Base-by-base conservation (phyloP, 768 basidiomycete genomes). In the Amanita polypyramis region DNA sequence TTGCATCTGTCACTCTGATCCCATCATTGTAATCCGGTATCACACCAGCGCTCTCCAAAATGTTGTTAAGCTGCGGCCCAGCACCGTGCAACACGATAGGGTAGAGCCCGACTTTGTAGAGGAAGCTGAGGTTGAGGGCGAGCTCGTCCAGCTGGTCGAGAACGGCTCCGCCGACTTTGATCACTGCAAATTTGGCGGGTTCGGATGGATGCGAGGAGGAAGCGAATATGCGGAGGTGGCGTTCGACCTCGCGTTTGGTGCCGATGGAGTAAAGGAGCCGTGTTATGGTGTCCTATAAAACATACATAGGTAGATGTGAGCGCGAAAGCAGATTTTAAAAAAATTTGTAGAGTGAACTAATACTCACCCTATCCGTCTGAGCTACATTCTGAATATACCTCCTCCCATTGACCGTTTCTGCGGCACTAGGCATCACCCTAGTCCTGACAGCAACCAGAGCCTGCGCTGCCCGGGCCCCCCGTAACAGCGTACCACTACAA, bases 111-210 rank as follows among this genome's bases (percentile, higher is more conserved):
- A 99, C 85, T 27, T 93, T 82, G 68, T 95, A 95, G 51, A 99
- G 73, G 73, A 98, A 99, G 66, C 91, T 94, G 57, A 99, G 75
- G 54, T 88, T 95, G 43, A 94, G 79, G 4, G 94, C 93, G 40
- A 99, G 81, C 55, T 97, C 94, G 53, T 97, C 86, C 45, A 97
- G 70, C 51, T 98, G 79, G 58, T 84, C 86, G 5, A 99, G 75
- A 36, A 98, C 94, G 6, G 90, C 95, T 40, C 96, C 96, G 51
- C 96, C 96, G 56, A 99, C 82, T 69, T 99, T 99, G 74, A 99
- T 84, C 51, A 99, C 96, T 33, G 92, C 93, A 58, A 96, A 96
- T 64, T 91, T 95, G 52, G 93, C 93, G 34, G 90, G 88, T 51
- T 90, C 81, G 12, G 88, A 82, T 2, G 85, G 80, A 58, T 93